A percentile compares a stretch with the other conserved stretches of the same genome.
Evolutionary conservation across 805 yeast species (phyloP).

Genomic region (Starmera dryadoides): DNA sequence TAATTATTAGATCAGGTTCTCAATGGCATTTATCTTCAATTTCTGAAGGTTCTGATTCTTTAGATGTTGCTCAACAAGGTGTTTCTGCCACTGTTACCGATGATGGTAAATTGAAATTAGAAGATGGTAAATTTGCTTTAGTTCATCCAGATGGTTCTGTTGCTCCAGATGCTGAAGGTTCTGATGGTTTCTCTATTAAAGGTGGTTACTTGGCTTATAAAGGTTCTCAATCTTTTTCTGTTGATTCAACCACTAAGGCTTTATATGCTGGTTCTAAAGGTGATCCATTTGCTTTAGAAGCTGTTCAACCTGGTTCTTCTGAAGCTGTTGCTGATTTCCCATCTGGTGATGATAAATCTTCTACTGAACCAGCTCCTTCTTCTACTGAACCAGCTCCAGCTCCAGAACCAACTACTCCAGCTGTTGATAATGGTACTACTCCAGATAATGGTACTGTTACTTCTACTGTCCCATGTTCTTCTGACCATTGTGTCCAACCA

Average conservation of each 20-base stretch:
- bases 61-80: conserved; percentile 11
- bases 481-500: conserved; percentile 16
- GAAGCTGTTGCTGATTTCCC: conserved; percentile 5
- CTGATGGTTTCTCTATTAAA: conserved; percentile 32
- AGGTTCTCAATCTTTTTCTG: conserved; percentile 29
- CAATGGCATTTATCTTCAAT: conserved; percentile 24
- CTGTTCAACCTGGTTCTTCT: conserved; percentile 10
- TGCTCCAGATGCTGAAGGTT: conserved; percentile 22
- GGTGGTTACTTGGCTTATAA: conserved; percentile 29
- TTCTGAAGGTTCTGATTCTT: conserved; percentile 10
- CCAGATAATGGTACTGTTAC: background rate
- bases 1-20: conserved; percentile 30
- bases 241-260: conserved; percentile 21
- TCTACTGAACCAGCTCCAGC: conserved; percentile 3
- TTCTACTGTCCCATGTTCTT: conserved; percentile 4
- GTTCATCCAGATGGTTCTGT: conserved; percentile 17
- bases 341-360: conserved; percentile 1
- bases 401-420: background rate
- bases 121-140: conserved; percentile 23
- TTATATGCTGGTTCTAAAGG: conserved; percentile 7
- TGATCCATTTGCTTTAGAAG: conserved; percentile 12
- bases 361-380: conserved; percentile 1
- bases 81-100: conserved; percentile 21
- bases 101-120: conserved; percentile 23
- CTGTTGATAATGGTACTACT: conserved; percentile 21